phyloP scores from a whole-genome alignment of 345 rosid genomes.

The Euclidium syriacum region DNA sequence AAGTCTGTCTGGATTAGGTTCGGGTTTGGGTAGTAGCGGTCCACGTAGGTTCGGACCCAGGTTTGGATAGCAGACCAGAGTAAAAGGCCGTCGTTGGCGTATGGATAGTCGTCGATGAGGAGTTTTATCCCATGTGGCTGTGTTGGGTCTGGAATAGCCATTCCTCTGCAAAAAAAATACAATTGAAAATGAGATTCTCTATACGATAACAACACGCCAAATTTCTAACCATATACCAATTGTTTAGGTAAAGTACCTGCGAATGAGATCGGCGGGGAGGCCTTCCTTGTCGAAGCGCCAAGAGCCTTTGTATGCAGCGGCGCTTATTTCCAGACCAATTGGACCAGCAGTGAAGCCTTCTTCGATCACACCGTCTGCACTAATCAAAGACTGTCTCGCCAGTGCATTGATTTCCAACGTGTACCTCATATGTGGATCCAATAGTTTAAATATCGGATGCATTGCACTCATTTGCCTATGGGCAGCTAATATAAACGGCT shows the following conservation, averaged over 20 bases:
- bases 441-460: conserved; percentile 87
- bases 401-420: conserved; percentile 80
- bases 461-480: conserved; percentile 90
- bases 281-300: conserved; percentile 95
- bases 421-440: conserved; percentile 97
- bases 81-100: conserved; percentile 84
- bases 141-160: conserved; percentile 77
- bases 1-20: conserved; percentile 45
- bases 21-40: conserved; percentile 65
- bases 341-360: conserved; percentile 88
- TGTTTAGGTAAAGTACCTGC: conserved; percentile 50
- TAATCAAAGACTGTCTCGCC: conserved; percentile 73
- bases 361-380: conserved; percentile 84
- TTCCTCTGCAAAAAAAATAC: conserved; percentile 45
- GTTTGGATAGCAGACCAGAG: conserved; percentile 80
- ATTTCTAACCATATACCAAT: no score
- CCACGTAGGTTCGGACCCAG: conserved; percentile 85
- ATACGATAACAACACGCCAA: neutral
- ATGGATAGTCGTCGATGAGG: conserved; percentile 89
- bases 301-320: conserved; percentile 52
- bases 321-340: conserved; percentile 81
- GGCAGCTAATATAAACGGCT: conserved; percentile 90
- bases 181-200: neutral
- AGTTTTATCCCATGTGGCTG: conserved; percentile 93
- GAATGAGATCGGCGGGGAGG: conserved; percentile 91